A percentile compares a stretch with the other conserved stretches of the same genome.
Conservation (phyloP, 2,329 filamentous ascomycete species). For the Clonostachys sp. region DNA sequence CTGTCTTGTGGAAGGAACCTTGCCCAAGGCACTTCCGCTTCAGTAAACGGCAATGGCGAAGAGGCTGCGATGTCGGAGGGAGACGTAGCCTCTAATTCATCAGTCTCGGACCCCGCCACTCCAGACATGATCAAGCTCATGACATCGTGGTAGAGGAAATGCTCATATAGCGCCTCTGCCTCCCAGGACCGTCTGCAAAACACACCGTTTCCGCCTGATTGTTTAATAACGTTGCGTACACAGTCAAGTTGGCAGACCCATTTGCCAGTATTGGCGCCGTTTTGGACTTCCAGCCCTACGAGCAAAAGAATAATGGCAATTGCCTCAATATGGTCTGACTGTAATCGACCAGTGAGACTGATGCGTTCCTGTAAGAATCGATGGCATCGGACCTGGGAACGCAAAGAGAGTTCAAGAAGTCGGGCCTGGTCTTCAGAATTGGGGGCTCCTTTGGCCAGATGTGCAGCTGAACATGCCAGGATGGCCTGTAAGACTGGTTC, state of each 20-base stretch:
- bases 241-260: conserved; percentile 4
- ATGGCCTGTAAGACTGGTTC: conserved; percentile 1
- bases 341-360: not conserved
- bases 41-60: not conserved
- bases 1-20: not conserved
- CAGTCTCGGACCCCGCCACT: not conserved
- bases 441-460: conserved; percentile 1
- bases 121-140: not conserved
- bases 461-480: conserved; percentile 2
- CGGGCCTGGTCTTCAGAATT: not conserved
- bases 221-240: not conserved
- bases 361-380: not conserved
- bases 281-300: conserved; percentile 3
- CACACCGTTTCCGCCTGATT: not conserved
- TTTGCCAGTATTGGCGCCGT: not conserved
- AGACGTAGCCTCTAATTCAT: not conserved
- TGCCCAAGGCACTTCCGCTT: not conserved
- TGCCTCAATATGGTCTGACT: not conserved
- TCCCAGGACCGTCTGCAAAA: not conserved
- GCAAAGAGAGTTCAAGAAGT: not conserved
- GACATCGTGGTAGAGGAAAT: not conserved
- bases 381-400: not conserved
- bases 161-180: not conserved
- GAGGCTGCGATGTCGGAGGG: not conserved
- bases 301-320: conserved; percentile 3